These are phyloP conservation scores for Hypoxylon sp. DNA, from an alignment of 2,329 filamentous ascomycete genomes.

Conservation along the genomic window DNA sequence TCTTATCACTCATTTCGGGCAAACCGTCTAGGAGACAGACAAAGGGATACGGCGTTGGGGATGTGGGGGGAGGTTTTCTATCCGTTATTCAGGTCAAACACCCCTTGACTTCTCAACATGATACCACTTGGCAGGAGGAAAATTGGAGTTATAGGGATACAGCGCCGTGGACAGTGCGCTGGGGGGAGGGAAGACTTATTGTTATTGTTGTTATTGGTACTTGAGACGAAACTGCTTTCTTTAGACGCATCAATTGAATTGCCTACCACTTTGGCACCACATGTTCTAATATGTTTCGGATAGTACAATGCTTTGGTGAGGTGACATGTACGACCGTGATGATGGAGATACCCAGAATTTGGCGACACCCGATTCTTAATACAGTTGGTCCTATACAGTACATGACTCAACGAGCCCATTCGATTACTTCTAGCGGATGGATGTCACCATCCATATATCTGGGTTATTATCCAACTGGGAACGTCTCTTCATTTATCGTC, in stretches of 20 bases:
- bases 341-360: background rate
- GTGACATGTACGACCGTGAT: background rate
- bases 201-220: conserved; percentile 16
- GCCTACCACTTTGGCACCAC: conserved; percentile 18
- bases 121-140: conserved; percentile 45
- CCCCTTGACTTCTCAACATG: conserved; percentile 38
- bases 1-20: conserved; percentile 17
- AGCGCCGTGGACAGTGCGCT: conserved; percentile 30
- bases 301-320: conserved; percentile 7
- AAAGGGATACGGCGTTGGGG: conserved; percentile 36
- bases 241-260: conserved; percentile 36
- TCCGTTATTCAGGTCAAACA: conserved; percentile 24
- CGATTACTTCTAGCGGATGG: background rate
- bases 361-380: background rate
- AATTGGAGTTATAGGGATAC: conserved; percentile 32
- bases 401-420: background rate
- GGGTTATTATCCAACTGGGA: background rate
- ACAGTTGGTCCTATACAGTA: background rate
- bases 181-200: conserved; percentile 16
- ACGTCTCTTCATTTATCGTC: conserved; percentile 12
- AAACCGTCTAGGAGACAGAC: conserved; percentile 31
- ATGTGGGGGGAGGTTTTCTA: conserved; percentile 20
- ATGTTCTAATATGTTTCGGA: conserved; percentile 5
- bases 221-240: conserved; percentile 35
- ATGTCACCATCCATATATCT: background rate